These are phyloP conservation scores for Lecanosticta acicola DNA, from an alignment of 2,329 filamentous ascomycete genomes.

Conservation along the genomic window DNA sequence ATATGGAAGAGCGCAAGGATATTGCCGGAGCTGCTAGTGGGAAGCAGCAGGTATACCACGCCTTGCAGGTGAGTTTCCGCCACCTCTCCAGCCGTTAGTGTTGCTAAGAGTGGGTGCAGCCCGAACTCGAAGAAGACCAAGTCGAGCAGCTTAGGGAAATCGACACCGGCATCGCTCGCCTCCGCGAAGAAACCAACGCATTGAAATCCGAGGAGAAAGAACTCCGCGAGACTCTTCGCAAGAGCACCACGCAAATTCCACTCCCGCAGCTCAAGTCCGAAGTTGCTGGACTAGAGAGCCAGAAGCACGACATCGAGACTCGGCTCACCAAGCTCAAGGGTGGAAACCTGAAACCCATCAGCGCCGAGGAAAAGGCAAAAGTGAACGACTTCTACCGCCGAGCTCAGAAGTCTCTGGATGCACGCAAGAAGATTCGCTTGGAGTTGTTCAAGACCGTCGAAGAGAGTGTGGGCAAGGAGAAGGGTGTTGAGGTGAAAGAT, in stretches of 20 bases:
- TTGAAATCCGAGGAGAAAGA: conserved; percentile 46
- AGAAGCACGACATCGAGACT: conserved; percentile 39
- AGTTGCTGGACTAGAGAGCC: conserved; percentile 41
- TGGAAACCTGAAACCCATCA: conserved; percentile 43
- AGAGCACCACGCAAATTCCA: conserved; percentile 46
- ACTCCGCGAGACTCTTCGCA: conserved; percentile 43
- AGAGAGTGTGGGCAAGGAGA: conserved; percentile 44
- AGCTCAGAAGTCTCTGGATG: conserved; percentile 36
- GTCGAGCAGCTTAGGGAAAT: conserved; percentile 47
- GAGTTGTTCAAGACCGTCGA: conserved; percentile 49
- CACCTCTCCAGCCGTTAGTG: neutral
- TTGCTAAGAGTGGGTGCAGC: conserved; percentile 33
- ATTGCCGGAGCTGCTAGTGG: conserved; percentile 55
- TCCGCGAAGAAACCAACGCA: conserved; percentile 42
- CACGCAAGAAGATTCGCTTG: conserved; percentile 45
- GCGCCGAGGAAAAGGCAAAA: conserved; percentile 42
- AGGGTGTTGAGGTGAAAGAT: conserved; percentile 35
- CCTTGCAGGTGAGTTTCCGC: conserved; percentile 37
- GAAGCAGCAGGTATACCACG: conserved; percentile 59
- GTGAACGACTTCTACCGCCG: conserved; percentile 44
- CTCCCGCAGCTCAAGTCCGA: conserved; percentile 45
- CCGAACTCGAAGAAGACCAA: conserved; percentile 44
- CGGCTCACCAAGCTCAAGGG: conserved; percentile 39
- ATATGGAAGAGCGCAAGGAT: conserved; percentile 55
- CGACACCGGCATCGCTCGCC: conserved; percentile 43